Evolutionary conservation across 495 filamentous ascomycete species (phyloP).

Genomic region (Wilcoxina mikolae): DNA sequence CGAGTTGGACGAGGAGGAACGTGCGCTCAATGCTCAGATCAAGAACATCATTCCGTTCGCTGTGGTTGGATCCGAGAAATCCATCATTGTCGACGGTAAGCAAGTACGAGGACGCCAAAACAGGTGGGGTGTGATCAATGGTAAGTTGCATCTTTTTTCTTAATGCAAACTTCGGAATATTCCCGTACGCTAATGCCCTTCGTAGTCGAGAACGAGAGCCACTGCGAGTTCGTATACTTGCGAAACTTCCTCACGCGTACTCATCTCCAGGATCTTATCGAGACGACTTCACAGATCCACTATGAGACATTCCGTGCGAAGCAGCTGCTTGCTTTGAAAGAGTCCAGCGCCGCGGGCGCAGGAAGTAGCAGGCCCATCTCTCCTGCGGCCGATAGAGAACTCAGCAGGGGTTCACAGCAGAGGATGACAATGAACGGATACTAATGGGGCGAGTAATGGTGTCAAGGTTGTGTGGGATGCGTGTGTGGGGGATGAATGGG

Average conservation of each 20-base stretch:
- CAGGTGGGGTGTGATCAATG: constrained; percentile 96
- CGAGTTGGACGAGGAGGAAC: constrained; percentile 94
- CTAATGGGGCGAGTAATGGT: constrained; percentile 8
- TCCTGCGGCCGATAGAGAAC: constrained; percentile 80
- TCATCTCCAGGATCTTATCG: constrained; percentile 95
- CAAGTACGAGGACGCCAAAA: constrained; percentile 97
- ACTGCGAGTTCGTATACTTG: constrained; percentile 98
- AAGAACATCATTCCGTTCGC: constrained; percentile 97
- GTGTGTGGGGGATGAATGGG: no score
- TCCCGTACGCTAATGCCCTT: not conserved
- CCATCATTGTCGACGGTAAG: constrained; percentile 91
- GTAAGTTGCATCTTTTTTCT: constrained; percentile 4
- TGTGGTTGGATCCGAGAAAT: constrained; percentile 94
- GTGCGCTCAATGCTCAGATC: constrained; percentile 81
- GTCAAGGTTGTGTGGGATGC: not conserved
- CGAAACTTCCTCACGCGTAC: constrained; percentile 97
- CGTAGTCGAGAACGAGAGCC: constrained; percentile 85
- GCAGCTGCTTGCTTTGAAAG: constrained; percentile 93
- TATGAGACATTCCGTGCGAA: constrained; percentile 99
- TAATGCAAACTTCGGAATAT: no score
- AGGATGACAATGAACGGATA: constrained; percentile 90
- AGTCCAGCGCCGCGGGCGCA: constrained; percentile 74
- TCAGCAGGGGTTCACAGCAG: constrained; percentile 93
- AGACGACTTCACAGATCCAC: constrained; percentile 99
- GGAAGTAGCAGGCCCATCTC: constrained; percentile 80